Evolutionary conservation across 768 basidiomycete species (phyloP).

Genomic region (Amanita fuliginea): DNA sequence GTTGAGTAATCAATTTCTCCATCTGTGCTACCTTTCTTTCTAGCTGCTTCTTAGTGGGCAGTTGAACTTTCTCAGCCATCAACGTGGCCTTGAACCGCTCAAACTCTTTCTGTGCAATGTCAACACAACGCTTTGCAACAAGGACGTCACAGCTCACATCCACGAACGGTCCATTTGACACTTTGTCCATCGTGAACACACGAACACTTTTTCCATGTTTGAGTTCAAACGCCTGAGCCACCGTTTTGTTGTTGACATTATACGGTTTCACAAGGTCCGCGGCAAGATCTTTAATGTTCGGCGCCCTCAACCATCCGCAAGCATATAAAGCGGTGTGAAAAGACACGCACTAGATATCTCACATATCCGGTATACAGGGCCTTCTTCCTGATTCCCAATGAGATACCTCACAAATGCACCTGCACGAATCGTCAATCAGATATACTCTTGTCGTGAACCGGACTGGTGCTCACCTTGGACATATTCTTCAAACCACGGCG

Average conservation of each 20-base stretch:
- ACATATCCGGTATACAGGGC: conserved; percentile 72
- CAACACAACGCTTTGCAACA: neutral
- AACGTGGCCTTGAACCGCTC: conserved; percentile 40
- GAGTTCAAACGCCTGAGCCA: conserved; percentile 63
- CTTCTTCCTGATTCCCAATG: conserved; percentile 50
- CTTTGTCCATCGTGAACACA: conserved; percentile 69
- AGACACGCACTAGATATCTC: conserved; percentile 57
- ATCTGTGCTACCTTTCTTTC: conserved; percentile 60
- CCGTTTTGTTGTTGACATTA: conserved; percentile 50
- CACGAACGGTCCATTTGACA: conserved; percentile 64
- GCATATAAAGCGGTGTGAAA: conserved; percentile 1
- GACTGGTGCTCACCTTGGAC: conserved; percentile 47
- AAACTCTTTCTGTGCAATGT: conserved; percentile 55
- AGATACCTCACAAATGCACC: conserved; percentile 83
- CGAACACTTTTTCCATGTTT: conserved; percentile 62
- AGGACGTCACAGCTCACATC: conserved; percentile 32
- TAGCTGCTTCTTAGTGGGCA: conserved; percentile 58
- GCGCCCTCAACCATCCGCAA: conserved; percentile 6
- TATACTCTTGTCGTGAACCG: neutral
- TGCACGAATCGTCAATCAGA: conserved; percentile 17
- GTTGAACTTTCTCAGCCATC: conserved; percentile 39
- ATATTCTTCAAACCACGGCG: conserved; percentile 82
- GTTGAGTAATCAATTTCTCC: conserved; percentile 42
- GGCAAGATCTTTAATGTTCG: conserved; percentile 29
- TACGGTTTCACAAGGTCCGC: conserved; percentile 53